A percentile compares a stretch with the other conserved stretches of the same genome.
These are phyloP conservation scores for Hyphopichia burtonii DNA, from an alignment of 1,139 yeast genomes.

Conservation along the genomic window DNA sequence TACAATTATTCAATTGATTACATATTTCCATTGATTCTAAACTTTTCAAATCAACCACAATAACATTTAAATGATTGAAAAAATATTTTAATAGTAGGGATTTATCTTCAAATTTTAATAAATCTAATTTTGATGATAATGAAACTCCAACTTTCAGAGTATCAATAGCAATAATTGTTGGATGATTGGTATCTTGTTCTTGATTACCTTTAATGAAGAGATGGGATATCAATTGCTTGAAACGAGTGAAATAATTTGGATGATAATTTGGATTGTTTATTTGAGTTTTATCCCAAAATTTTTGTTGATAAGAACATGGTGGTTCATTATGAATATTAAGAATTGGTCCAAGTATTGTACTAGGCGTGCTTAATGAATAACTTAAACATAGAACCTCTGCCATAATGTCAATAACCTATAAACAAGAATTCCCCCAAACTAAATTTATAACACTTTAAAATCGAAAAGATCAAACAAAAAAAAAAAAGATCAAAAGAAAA, in stretches of 20 bases:
- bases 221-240: slow-evolving; percentile 16
- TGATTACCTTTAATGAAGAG: slow-evolving; percentile 35
- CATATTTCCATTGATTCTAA: slow-evolving; percentile 17
- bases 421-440: too few relatives aligned
- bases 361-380: not conserved
- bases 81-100: slow-evolving; percentile 33
- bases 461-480: not conserved
- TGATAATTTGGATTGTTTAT: not conserved
- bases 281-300: slow-evolving; percentile 1
- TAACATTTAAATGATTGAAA: slow-evolving; percentile 43
- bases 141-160: slow-evolving; percentile 4
- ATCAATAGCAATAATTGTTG: slow-evolving; percentile 33
- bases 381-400: slow-evolving; percentile 5
- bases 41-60: slow-evolving; percentile 24
- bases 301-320: not conserved
- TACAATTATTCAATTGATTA: slow-evolving; percentile 22
- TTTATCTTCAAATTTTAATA: slow-evolving; percentile 25
- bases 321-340: not conserved
- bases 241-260: slow-evolving; percentile 5
- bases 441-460: too few relatives aligned
- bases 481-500: too few relatives aligned
- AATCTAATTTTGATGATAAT: slow-evolving; percentile 15
- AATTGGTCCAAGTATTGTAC: slow-evolving; percentile 1
- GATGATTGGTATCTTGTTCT: slow-evolving; percentile 35
- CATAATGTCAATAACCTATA: too few relatives aligned